phyloP scores from a whole-genome alignment of 805 yeast species.

The Ogataea glucozyma region DNA sequence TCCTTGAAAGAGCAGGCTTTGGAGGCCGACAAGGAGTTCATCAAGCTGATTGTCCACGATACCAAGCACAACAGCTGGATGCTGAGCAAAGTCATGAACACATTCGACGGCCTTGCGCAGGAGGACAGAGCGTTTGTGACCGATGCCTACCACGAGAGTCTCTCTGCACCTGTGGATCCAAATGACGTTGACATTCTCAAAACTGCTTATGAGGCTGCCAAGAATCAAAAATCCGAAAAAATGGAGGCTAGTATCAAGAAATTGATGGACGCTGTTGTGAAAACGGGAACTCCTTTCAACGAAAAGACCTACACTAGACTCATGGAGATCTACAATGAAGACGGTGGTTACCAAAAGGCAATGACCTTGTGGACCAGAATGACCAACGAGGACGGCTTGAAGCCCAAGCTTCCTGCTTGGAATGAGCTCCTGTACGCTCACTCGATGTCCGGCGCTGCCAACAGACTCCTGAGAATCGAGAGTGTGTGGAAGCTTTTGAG shows the following conservation, averaged over 20 bases:
- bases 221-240: conserved; percentile 15
- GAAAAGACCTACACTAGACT: conserved; percentile 43
- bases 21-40: conserved; percentile 24
- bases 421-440: conserved; percentile 49
- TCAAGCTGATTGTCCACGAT: conserved; percentile 20
- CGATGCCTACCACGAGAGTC: conserved; percentile 8
- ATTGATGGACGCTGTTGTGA: conserved; percentile 25
- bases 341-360: conserved; percentile 38
- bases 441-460: conserved; percentile 26
- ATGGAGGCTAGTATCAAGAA: conserved; percentile 21
- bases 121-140: conserved; percentile 11
- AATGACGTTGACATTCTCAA: conserved; percentile 20
- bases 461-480: conserved; percentile 40
- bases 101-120: conserved; percentile 5
- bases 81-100: conserved; percentile 2
- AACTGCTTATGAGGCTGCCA: conserved; percentile 18
- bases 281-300: conserved; percentile 37
- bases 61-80: conserved; percentile 4
- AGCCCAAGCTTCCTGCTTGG: conserved; percentile 48
- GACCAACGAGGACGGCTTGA: conserved; percentile 34
- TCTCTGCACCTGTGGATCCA: conserved; percentile 21
- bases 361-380: conserved; percentile 53
- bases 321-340: conserved; percentile 47
- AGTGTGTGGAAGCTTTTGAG: conserved; percentile 35
- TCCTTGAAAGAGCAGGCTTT: conserved; percentile 21